These are phyloP conservation scores for Sporobolomyces pararoseus DNA, from an alignment of 768 basidiomycete genomes.

Conservation along the genomic window DNA sequence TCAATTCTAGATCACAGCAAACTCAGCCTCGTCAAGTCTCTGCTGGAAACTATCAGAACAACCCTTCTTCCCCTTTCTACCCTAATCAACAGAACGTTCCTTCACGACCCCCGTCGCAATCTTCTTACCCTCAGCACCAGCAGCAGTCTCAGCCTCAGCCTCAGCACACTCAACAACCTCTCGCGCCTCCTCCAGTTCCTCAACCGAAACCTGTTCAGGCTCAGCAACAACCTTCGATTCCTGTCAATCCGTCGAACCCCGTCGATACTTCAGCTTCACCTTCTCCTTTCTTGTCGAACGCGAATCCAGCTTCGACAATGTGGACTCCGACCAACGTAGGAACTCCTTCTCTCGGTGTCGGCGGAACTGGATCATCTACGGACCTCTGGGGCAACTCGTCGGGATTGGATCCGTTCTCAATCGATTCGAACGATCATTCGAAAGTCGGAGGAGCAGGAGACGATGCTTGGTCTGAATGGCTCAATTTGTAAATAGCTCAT, in stretches of 20 bases:
- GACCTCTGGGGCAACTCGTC: conserved; percentile 20
- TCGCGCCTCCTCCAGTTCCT: conserved; percentile 14
- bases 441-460: background rate
- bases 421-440: conserved; percentile 9
- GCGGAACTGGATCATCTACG: background rate
- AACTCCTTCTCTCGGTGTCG: conserved; percentile 23
- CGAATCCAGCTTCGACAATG: background rate
- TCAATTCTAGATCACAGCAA: too few species aligned
- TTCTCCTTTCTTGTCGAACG: conserved; percentile 12
- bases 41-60: background rate
- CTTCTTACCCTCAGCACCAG: background rate
- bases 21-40: background rate
- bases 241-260: background rate
- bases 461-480: conserved; percentile 22
- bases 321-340: conserved; percentile 25
- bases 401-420: background rate
- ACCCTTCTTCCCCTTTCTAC: background rate
- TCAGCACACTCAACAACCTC: background rate
- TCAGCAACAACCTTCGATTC: background rate
- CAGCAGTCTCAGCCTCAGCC: background rate
- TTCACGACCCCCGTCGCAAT: background rate
- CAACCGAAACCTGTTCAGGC: background rate
- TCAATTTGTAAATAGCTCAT: conserved; percentile 6
- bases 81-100: background rate
- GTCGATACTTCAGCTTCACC: background rate